These are phyloP conservation scores for Phytopythium cucurbitacearum DNA, from an alignment of 352 stramenopile species.

Conservation along the genomic window DNA sequence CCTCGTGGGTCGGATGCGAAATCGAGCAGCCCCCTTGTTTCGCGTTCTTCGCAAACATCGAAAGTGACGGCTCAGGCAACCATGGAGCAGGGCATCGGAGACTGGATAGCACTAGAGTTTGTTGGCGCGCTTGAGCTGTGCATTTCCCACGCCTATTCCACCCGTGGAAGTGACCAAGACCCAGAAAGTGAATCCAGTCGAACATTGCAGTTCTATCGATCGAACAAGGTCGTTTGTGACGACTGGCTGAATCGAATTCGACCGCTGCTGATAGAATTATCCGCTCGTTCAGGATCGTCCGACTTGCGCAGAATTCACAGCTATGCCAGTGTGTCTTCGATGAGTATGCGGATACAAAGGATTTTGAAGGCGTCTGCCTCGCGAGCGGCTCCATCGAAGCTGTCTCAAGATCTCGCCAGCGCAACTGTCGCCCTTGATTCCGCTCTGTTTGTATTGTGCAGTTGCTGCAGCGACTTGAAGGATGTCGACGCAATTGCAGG, in stretches of 20 bases:
- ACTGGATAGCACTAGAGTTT: conserved; percentile 52
- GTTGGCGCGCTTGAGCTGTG: conserved; percentile 40
- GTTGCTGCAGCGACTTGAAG: conserved; percentile 40
- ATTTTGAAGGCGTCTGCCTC: conserved; percentile 16
- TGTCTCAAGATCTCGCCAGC: conserved; percentile 20
- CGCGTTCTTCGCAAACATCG: neutral
- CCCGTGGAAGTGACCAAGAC: conserved; percentile 14
- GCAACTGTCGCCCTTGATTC: conserved; percentile 38
- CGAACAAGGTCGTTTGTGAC: conserved; percentile 64
- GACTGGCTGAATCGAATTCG: conserved; percentile 68
- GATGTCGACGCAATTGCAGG: conserved; percentile 49
- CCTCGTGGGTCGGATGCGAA: neutral
- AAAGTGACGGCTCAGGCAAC: neutral
- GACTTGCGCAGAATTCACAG: conserved; percentile 41
- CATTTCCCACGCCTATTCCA: conserved; percentile 29
- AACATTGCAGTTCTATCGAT: conserved; percentile 45
- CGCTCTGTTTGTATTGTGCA: conserved; percentile 40
- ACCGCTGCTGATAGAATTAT: conserved; percentile 43
- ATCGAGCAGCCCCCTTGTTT: neutral
- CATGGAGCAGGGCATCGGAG: conserved; percentile 12
- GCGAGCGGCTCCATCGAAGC: conserved; percentile 10
- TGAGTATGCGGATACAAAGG: conserved; percentile 29
- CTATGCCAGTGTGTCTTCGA: conserved; percentile 32
- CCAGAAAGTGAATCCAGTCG: conserved; percentile 46
- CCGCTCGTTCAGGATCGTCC: conserved; percentile 14